Base-by-base conservation (phyloP, 257 asterid species). In the Gentiana straminea region DNA sequence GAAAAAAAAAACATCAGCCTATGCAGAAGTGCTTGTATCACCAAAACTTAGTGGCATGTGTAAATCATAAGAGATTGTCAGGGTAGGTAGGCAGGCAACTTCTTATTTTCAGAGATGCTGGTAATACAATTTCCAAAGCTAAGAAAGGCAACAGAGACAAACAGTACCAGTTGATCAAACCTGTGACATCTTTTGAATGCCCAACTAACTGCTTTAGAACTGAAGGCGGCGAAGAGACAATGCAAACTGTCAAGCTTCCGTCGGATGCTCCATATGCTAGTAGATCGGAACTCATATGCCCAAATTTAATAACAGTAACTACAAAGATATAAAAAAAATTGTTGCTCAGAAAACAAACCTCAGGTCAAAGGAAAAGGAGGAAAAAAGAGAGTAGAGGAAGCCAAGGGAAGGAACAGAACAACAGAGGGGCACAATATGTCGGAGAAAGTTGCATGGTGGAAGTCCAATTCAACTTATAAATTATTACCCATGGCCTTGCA, bases 191-290 rank as follows among this genome's bases (percentile, higher is more conserved):
- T 81, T 92, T 92, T 54, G 94, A 74, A 66, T 92, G 99, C 43
- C 99, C 99, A 36, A 73, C 79, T 64, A 92, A 80, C 72, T 77
- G 82, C 68, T 79, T 81, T 60, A 78, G 70, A 67, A 80, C 69
- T 63, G 95, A 79, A 65, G 99, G 89, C 49, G 97, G 83, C 41
- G 61, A 58, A 37, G 94, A 77, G 63, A 86, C 91, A 7, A 70
- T 67, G 76, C 99, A 92, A 43, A 88, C 97, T 13, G 81, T 82
- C 78, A 92, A 73, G 76, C 91, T 92, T 69, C 97, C 99, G 80
- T 88, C 95, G 0, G 99, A 71, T 68, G 99, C 93, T 72, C 99
- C 99, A 74, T 88, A 88, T 68, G 95, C 99, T 72, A 92, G 97
- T 61, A 92, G 74, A 73, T 88, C 94, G 35, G 99, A 92, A 79